phyloP scores from a whole-genome alignment of 768 basidiomycete species.

The Pleurotus sapidus region DNA sequence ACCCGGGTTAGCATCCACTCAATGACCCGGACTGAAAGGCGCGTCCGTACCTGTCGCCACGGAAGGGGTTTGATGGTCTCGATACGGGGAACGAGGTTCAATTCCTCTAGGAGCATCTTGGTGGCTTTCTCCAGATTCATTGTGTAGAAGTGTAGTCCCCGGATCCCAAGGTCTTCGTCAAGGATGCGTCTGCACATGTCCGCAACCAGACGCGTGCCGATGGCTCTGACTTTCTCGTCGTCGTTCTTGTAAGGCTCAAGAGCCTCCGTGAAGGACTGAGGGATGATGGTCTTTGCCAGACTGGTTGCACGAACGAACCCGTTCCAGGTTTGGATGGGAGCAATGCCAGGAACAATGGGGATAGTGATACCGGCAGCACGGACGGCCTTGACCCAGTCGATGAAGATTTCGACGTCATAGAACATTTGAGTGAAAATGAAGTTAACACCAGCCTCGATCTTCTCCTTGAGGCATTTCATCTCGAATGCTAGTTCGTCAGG shows the following conservation, averaged over 20 bases:
- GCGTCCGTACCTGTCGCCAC: conserved; percentile 80
- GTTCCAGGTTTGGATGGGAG: conserved; percentile 95
- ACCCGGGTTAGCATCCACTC: conserved; percentile 6
- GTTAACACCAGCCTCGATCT: conserved; percentile 84
- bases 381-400: conserved; percentile 83
- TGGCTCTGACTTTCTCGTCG: conserved; percentile 88
- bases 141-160: conserved; percentile 93
- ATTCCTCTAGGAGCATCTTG: conserved; percentile 90
- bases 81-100: conserved; percentile 81
- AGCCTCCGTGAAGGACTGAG: conserved; percentile 68
- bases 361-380: conserved; percentile 84
- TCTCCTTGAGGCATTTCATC: conserved; percentile 84
- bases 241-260: conserved; percentile 88
- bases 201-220: conserved; percentile 93
- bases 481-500: conserved; percentile 74
- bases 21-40: conserved; percentile 11
- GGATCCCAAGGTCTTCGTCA: conserved; percentile 74
- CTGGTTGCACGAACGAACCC: conserved; percentile 85
- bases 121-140: conserved; percentile 97
- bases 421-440: conserved; percentile 99
- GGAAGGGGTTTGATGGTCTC: conserved; percentile 95
- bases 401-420: conserved; percentile 90
- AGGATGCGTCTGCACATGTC: conserved; percentile 92
- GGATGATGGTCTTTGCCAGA: conserved; percentile 77
- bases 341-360: conserved; percentile 91